Evolutionary conservation across 495 filamentous ascomycete species (phyloP), one percentile per base, ranked within the genome.

Genomic region (Astrocystis sublimbata): DNA sequence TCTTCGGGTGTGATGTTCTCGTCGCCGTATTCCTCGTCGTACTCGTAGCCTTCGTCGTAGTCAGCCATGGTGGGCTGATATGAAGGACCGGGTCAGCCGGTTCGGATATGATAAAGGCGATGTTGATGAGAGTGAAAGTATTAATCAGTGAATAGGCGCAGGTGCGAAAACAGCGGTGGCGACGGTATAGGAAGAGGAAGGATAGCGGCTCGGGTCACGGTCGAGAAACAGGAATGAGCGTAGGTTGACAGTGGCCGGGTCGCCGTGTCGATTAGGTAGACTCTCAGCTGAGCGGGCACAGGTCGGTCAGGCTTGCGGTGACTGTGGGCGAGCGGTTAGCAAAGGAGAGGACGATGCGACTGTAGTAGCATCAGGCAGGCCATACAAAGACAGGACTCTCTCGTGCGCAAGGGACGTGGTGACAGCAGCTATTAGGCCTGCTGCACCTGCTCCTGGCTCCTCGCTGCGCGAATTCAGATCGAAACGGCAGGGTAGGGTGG

Each of bases 1-100:
- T 98, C 94, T 76, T 98, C 94, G 43, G 93, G 91, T 2, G 89
- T 90, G 72, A 93, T 92, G 38, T 93, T 89, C 51, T 88, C 86
- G 61, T 86, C 88, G 54, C 59, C 73, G 33, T 70, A 74, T 19
- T 78, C 76, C 50, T 78, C 75, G n/a, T 78, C 76, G 55, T 78
- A 79, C 31, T 75, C 68, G 65, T 69, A 74, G n/a, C 51, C 63
- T 35, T 71, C 68, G 1, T 69, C 67, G 61, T 72, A 73, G 6
- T 65, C 62, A 4, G 69, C 69, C 69, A 73, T 72, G 51, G 33
- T 66, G 47, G 15, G 38, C 19, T 43, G 19, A 13, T 35, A 35
- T 5, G 19, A 19, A 6, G 30, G 7, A 6, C 28, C 47, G 1
- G 15, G 8, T 50, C 47, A 19, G 28, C 6, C 33, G 15, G 4